Conservation (phyloP, 2,329 filamentous ascomycete species). For the Talaromyces sp. region DNA sequence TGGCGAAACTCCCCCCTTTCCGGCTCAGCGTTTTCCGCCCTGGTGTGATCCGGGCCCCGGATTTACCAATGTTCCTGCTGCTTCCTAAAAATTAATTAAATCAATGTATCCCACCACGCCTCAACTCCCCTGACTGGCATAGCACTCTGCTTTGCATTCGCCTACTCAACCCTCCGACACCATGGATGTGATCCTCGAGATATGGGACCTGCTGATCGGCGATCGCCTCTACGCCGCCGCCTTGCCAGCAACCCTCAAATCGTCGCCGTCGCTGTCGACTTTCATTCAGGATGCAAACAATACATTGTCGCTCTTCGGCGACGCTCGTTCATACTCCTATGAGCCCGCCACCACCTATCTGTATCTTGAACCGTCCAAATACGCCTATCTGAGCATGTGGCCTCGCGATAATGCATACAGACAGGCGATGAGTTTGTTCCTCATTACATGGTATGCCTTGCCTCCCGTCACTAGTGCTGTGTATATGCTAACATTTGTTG, state of each 20-base stretch:
- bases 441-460: conserved; percentile 70
- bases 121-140: neutral
- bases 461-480: neutral
- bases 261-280: conserved; percentile 48
- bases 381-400: conserved; percentile 74
- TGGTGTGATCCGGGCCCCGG: conserved; percentile 9
- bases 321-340: conserved; percentile 46
- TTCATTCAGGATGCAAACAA: conserved; percentile 51
- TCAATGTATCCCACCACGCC: neutral
- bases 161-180: conserved; percentile 16
- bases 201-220: conserved; percentile 73
- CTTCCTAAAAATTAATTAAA: neutral
- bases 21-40: conserved; percentile 8
- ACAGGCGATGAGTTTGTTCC: conserved; percentile 68
- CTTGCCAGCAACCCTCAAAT: conserved; percentile 55
- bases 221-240: conserved; percentile 71
- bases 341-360: conserved; percentile 67
- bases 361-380: conserved; percentile 62
- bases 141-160: neutral
- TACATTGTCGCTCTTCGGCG: conserved; percentile 50
- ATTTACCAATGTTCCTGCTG: neutral
- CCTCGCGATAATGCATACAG: conserved; percentile 70
- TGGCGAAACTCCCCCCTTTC: neutral
- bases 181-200: conserved; percentile 91
- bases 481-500: conserved; percentile 1